A percentile compares a stretch with the other conserved stretches of the same genome.
Evolutionary conservation across 345 rosid genomes (phyloP).

Genomic region (Boechera stricta): DNA sequence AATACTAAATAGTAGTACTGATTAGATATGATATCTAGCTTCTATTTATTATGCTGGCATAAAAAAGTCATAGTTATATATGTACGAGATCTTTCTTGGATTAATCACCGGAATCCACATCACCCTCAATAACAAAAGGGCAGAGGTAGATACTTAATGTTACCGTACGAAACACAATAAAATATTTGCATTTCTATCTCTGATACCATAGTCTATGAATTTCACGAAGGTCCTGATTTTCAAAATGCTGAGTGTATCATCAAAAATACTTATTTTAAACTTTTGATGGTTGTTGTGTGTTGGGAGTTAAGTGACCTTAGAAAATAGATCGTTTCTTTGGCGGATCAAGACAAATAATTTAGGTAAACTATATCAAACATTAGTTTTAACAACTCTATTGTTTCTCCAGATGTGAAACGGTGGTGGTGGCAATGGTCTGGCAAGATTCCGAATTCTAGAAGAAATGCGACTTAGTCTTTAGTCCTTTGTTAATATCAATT

Average conservation of each 20-base stretch:
- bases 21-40: constrained; percentile 31
- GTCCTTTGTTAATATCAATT: not conserved
- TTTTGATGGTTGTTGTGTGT: constrained; percentile 12
- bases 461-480: not conserved
- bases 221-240: not conserved
- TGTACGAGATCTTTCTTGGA: constrained; percentile 16
- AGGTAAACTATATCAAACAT: not conserved
- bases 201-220: constrained; percentile 5
- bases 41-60: constrained; percentile 31
- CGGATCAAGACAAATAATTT: constrained; percentile 11
- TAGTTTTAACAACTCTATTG: constrained; percentile 10
- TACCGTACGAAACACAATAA: constrained; percentile 21
- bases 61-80: not conserved
- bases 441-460: constrained; percentile 7
- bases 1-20: constrained; percentile 1
- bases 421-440: constrained; percentile 14
- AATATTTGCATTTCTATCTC: not conserved
- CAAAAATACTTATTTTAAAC: not conserved
- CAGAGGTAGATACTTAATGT: not conserved
- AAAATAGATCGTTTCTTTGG: not conserved
- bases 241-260: constrained; percentile 11
- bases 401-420: not conserved
- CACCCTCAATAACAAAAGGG: not conserved
- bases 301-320: constrained; percentile 6
- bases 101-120: constrained; percentile 22